These are phyloP conservation scores for Petrea volubilis DNA, from an alignment of 257 asterid species.

Conservation along the genomic window DNA sequence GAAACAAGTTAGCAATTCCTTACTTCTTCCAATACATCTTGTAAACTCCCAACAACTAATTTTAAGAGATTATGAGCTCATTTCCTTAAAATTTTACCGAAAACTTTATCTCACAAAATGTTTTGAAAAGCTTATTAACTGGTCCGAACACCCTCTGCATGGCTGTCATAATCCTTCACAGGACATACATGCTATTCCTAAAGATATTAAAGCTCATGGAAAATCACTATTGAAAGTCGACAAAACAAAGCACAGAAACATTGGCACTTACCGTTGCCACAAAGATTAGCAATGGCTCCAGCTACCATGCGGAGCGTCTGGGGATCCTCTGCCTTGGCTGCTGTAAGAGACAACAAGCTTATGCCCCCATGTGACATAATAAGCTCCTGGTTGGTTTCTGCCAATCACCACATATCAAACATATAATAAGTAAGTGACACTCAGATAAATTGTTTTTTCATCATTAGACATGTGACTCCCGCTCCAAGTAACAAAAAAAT, in stretches of 20 bases:
- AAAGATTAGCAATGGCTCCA: conserved; percentile 87
- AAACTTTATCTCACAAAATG: too few species aligned
- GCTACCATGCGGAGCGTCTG: conserved; percentile 96
- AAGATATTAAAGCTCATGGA: neutral
- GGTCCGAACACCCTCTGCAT: too few species aligned
- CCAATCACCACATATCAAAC: conserved; percentile 21
- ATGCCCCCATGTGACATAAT: conserved; percentile 80
- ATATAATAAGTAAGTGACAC: conserved; percentile 12
- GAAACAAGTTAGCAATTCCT: too few species aligned
- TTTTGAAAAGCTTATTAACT: too few species aligned
- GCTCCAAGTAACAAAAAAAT: conserved; percentile 20
- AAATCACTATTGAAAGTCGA: neutral
- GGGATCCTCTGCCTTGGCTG: conserved; percentile 75
- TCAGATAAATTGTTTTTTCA: neutral
- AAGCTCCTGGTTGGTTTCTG: conserved; percentile 89
- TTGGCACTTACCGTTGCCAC: conserved; percentile 70
- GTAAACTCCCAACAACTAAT: too few species aligned
- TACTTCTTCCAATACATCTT: too few species aligned
- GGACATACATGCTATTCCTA: neutral
- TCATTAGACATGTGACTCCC: neutral
- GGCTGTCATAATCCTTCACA: neutral
- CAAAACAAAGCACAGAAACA: neutral
- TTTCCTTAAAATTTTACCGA: too few species aligned
- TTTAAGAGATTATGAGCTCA: too few species aligned
- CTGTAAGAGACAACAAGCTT: conserved; percentile 62